A percentile compares a stretch with the other conserved stretches of the same genome.
phyloP scores from a whole-genome alignment of 352 stramenopile genomes.

The Globisporangium ultimum region DNA sequence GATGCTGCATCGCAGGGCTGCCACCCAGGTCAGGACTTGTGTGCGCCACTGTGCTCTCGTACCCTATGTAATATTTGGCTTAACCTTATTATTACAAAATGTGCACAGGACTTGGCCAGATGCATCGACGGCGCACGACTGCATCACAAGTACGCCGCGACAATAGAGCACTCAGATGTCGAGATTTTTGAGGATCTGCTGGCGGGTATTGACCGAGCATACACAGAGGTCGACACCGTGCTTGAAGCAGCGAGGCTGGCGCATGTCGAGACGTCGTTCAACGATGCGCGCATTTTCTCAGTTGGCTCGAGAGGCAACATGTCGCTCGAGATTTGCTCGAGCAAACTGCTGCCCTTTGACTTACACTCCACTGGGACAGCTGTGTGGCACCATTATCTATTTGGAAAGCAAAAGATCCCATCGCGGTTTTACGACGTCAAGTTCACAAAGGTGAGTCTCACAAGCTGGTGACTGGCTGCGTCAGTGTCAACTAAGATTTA shows the following conservation, averaged over 20 bases:
- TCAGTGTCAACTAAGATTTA: neutral
- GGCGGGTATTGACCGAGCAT: neutral
- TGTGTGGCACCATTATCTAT: slow-evolving; percentile 17
- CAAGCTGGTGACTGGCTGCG: neutral
- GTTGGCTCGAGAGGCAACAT: slow-evolving; percentile 9
- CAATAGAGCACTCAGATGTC: neutral
- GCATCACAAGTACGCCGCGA: slow-evolving; percentile 1
- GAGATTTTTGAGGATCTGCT: slow-evolving; percentile 1
- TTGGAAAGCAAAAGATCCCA: neutral
- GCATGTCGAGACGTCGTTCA: neutral
- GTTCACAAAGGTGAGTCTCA: neutral
- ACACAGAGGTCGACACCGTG: neutral
- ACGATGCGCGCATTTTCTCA: neutral
- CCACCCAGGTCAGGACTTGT: slow-evolving; percentile 1
- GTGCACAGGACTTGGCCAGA: neutral
- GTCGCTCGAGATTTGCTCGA: slow-evolving; percentile 32
- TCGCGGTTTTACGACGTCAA: neutral
- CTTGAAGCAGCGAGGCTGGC: neutral
- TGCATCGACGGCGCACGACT: neutral
- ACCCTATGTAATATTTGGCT: neutral
- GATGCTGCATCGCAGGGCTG: slow-evolving; percentile 12
- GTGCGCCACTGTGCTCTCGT: neutral
- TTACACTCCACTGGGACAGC: neutral
- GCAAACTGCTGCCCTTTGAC: slow-evolving; percentile 12
- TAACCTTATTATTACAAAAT: neutral